phyloP scores from a whole-genome alignment of 2,329 filamentous ascomycete species.

The Colletotrichum spinosum region DNA sequence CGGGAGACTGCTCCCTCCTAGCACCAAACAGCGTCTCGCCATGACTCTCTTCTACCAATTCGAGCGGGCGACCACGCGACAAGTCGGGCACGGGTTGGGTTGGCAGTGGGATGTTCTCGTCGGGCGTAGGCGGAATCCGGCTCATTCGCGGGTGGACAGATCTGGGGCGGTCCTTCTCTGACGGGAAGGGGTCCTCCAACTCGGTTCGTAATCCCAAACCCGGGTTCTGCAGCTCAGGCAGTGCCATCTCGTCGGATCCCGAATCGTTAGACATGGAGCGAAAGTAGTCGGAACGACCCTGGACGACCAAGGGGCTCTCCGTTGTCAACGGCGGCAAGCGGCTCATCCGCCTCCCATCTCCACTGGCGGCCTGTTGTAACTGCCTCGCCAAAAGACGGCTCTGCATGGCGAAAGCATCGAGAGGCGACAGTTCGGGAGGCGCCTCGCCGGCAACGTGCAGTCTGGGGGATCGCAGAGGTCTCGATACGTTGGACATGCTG shows the following conservation, averaged over 20 bases:
- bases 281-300: slow-evolving; percentile 84
- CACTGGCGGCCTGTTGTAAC: slow-evolving; percentile 80
- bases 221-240: slow-evolving; percentile 43
- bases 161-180: slow-evolving; percentile 66
- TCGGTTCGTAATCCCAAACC: slow-evolving; percentile 65
- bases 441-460: slow-evolving; percentile 83
- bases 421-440: slow-evolving; percentile 89
- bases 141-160: slow-evolving; percentile 84
- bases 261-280: slow-evolving; percentile 77
- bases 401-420: slow-evolving; percentile 95
- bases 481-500: slow-evolving; percentile 56
- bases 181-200: slow-evolving; percentile 64
- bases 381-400: slow-evolving; percentile 89
- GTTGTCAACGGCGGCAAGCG: slow-evolving; percentile 85
- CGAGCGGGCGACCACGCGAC: slow-evolving; percentile 53
- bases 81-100: slow-evolving; percentile 54
- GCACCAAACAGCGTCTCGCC: slow-evolving; percentile 62
- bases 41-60: slow-evolving; percentile 41
- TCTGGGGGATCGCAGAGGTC: slow-evolving; percentile 77
- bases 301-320: slow-evolving; percentile 80
- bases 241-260: slow-evolving; percentile 55
- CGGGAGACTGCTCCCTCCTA: slow-evolving; percentile 69
- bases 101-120: slow-evolving; percentile 59
- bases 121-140: slow-evolving; percentile 64
- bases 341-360: slow-evolving; percentile 83